Evolutionary conservation across 2,329 filamentous ascomycete species (phyloP), one percentile per base, ranked within the genome.

Genomic region (Exophiala sp.): DNA sequence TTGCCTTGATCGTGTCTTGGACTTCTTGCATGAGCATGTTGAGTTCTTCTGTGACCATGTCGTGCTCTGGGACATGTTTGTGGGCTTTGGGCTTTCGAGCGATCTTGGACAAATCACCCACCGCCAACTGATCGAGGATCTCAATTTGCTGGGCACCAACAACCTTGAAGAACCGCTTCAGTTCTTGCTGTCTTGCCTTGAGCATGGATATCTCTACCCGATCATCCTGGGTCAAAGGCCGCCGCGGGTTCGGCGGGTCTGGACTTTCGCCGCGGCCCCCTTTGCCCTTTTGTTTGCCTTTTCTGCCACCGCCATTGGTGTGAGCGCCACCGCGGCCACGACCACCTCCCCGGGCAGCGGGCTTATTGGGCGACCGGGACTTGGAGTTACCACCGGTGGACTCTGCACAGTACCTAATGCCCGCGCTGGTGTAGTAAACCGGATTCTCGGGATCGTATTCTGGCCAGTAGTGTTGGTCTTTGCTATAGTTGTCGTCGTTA

Each of bases 11-110:
- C 44, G 58, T 43, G 9, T 62, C 64, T 49, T 62, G 56, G 6
- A 59, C 61, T 53, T 60, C 57, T 37, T 52, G 11, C 43, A 53
- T 45, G 50, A 59, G 62, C 55, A 57, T 53, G 27, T 62, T 60
- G 24, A 73, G 58, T 14, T 63, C 63, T 23, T 56, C 52, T 42
- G 66, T 59, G 24, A 72, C 57, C 46, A 67, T 62, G 3, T 66
- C 58, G 46, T 65, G 70, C 53, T 72, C 68, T 1, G 66, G 64
- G 3, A 66, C 65, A 6, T 66, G 62, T 42, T 63, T 65, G 56
- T 73, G 69, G 9, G 64, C 65, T 38, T 67, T 68, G 46, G 69
- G 67, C 43, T 73, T 70, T 23, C 65, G 66, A 21, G 66, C 60
- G 34, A 73, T 58, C 38, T 62, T 66, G 47, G 63, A 57, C 52